phyloP scores from a whole-genome alignment of 2,329 filamentous ascomycete genomes.

The Lasiodiplodia citricola region DNA sequence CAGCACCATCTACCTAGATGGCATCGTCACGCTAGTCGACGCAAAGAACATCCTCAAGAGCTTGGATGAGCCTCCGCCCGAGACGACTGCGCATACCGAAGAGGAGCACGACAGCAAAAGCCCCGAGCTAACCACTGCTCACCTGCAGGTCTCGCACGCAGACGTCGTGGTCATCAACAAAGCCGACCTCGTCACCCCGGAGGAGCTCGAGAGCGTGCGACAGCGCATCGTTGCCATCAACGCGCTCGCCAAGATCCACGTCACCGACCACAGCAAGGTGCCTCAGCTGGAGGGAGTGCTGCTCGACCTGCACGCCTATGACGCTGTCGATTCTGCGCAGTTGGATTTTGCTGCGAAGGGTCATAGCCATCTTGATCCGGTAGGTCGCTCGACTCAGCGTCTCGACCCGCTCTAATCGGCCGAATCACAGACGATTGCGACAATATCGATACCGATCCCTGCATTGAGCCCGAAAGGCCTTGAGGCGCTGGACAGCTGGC shows the following conservation, averaged over 20 bases:
- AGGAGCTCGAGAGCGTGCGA: conserved; percentile 72
- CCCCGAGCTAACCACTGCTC: conserved; percentile 84
- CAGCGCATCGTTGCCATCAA: conserved; percentile 84
- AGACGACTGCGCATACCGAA: conserved; percentile 57
- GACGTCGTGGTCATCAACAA: conserved; percentile 97
- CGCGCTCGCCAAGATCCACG: conserved; percentile 80
- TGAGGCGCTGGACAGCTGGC: conserved; percentile 74
- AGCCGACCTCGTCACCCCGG: conserved; percentile 75
- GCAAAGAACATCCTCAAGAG: conserved; percentile 87
- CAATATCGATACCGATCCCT: conserved; percentile 73
- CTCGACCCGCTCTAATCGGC: not conserved
- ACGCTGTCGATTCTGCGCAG: conserved; percentile 69
- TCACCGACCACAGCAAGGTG: conserved; percentile 80
- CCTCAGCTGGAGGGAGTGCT: conserved; percentile 84
- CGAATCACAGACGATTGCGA: conserved; percentile 75
- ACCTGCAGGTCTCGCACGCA: conserved; percentile 95
- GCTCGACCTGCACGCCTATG: conserved; percentile 91
- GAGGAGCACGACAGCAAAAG: conserved; percentile 56
- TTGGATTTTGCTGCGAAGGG: conserved; percentile 76
- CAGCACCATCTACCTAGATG: conserved; percentile 94
- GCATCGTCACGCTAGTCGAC: conserved; percentile 94
- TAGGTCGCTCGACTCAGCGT: conserved; percentile 49
- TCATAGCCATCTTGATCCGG: conserved; percentile 89
- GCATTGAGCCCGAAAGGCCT: conserved; percentile 64
- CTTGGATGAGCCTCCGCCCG: conserved; percentile 68